Conservation (phyloP, 768 basidiomycete species). For the Thelephora ganbajun region DNA sequence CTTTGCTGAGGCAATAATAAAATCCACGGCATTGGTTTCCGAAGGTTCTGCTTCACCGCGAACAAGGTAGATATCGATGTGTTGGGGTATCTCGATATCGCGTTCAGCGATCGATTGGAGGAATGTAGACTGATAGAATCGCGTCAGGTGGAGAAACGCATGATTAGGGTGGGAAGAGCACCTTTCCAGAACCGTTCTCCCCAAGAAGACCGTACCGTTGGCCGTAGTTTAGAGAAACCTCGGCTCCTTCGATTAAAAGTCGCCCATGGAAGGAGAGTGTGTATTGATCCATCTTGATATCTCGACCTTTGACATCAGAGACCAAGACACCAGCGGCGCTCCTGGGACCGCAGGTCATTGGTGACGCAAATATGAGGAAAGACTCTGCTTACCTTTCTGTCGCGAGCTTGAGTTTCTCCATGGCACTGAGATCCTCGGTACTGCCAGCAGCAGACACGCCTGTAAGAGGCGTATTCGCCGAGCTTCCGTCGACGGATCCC, state of each 20-base stretch:
- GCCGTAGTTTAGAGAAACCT: slow-evolving; percentile 76
- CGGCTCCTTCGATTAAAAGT: slow-evolving; percentile 55
- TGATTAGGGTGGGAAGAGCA: slow-evolving; percentile 18
- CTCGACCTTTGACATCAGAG: slow-evolving; percentile 83
- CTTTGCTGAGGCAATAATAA: slow-evolving; percentile 84
- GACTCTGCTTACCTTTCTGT: slow-evolving; percentile 61
- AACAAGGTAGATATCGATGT: slow-evolving; percentile 98
- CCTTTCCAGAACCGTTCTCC: slow-evolving; percentile 99
- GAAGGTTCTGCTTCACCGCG: slow-evolving; percentile 92
- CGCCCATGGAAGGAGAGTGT: slow-evolving; percentile 97
- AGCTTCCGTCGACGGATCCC: slow-evolving; percentile 49
- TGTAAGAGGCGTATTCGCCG: slow-evolving; percentile 69
- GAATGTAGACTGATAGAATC: slow-evolving; percentile 66
- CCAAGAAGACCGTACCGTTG: slow-evolving; percentile 92
- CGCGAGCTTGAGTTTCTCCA: slow-evolving; percentile 82
- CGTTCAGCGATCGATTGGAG: slow-evolving; percentile 91
- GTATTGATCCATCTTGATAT: slow-evolving; percentile 94
- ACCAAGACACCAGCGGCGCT: slow-evolving; percentile 86
- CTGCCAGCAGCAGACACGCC: slow-evolving; percentile 68
- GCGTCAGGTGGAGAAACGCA: slow-evolving; percentile 1
- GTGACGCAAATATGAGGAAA: neutral
- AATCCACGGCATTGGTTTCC: slow-evolving; percentile 92
- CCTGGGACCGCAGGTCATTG: slow-evolving; percentile 27
- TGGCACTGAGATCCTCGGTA: slow-evolving; percentile 65
- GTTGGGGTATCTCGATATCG: slow-evolving; percentile 85